Evolutionary conservation across 2,329 filamentous ascomycete genomes (phyloP).

Genomic region (Diaporthe sp.): DNA sequence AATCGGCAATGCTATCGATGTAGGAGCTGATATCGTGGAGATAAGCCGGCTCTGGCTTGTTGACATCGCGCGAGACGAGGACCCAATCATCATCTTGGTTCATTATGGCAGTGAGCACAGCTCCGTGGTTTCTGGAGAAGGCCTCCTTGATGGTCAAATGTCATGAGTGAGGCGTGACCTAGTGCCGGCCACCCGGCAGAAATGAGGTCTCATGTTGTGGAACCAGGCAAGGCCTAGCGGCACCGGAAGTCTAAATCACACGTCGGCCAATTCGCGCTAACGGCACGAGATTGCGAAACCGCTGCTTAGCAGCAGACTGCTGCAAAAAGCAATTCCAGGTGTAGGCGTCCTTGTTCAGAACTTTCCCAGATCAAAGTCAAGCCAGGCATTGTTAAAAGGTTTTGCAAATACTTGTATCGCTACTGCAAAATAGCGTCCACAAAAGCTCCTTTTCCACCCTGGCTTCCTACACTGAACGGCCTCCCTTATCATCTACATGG

Average conservation of each 20-base stretch:
- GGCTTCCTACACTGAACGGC: background rate
- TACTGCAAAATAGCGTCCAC: background rate
- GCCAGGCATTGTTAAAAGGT: too few species aligned
- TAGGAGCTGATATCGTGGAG: conserved; percentile 50
- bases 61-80: background rate
- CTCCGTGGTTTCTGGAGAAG: background rate
- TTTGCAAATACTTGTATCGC: background rate
- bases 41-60: conserved; percentile 33
- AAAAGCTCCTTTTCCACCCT: background rate
- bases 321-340: background rate
- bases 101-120: background rate
- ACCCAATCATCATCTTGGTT: conserved; percentile 16
- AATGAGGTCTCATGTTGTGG: background rate
- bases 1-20: conserved; percentile 50
- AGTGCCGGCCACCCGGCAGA: background rate
- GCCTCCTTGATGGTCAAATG: background rate
- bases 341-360: background rate
- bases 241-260: conserved; percentile 1
- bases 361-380: too few species aligned
- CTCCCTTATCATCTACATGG: background rate
- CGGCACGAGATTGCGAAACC: background rate
- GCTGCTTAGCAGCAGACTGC: background rate
- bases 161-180: background rate
- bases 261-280: background rate
- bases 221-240: background rate